A percentile compares a stretch with the other conserved stretches of the same genome.
These are phyloP conservation scores for Kodamaea alishanica DNA, from an alignment of 1,139 yeast species.

Conservation along the genomic window DNA sequence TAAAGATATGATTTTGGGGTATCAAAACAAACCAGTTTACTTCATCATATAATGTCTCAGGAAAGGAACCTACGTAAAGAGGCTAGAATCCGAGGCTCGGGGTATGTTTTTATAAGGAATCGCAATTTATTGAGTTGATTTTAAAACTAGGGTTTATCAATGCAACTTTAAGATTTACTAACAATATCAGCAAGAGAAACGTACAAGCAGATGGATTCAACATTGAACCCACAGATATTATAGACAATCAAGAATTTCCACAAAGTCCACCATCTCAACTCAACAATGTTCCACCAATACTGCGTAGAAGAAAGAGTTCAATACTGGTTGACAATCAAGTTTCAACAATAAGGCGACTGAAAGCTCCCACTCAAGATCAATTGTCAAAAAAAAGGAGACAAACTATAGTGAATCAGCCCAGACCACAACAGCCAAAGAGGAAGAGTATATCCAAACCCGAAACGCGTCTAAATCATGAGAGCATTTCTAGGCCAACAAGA, in stretches of 20 bases:
- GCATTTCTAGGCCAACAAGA: no score
- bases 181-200: constrained; percentile 15
- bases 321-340: no score
- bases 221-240: constrained; percentile 6
- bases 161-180: constrained; percentile 7
- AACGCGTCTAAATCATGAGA: no score
- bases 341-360: no score
- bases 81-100: constrained; percentile 40
- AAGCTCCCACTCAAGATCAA: no score
- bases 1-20: no score
- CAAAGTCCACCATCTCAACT: neutral
- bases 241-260: neutral
- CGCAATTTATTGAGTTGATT: constrained; percentile 4
- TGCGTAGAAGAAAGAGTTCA: no score
- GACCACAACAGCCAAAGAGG: no score
- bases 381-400: no score
- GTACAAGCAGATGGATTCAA: constrained; percentile 13
- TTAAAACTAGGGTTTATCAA: neutral
- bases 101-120: constrained; percentile 26
- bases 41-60: constrained; percentile 1
- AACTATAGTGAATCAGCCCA: no score
- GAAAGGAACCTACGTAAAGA: constrained; percentile 12
- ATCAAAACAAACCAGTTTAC: neutral
- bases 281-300: no score
- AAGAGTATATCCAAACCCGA: no score